phyloP scores from a whole-genome alignment of 2,329 filamentous ascomycete genomes.

The Fusarium udum region DNA sequence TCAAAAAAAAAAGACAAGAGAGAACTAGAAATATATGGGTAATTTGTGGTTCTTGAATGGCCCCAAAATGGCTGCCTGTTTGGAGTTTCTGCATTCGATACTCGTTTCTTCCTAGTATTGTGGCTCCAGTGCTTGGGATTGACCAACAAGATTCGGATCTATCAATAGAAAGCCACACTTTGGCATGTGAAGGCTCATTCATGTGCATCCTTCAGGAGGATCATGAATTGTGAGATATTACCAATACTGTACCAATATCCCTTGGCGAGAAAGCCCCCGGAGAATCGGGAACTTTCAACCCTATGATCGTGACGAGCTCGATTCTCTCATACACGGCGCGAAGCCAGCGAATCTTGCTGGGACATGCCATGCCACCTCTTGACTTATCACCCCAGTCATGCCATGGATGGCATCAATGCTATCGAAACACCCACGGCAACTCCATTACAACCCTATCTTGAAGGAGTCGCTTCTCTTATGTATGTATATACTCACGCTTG shows the following conservation, averaged over 20 bases:
- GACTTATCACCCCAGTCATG: background rate
- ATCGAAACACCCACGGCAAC: constrained; percentile 14
- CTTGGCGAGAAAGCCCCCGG: background rate
- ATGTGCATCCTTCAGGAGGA: background rate
- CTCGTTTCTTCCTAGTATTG: constrained; percentile 34
- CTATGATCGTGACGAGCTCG: background rate
- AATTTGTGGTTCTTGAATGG: constrained; percentile 16
- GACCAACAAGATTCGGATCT: background rate
- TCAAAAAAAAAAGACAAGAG: constrained; percentile 18
- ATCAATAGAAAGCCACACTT: constrained; percentile 13
- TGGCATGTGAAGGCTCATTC: constrained; percentile 36
- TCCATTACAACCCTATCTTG: constrained; percentile 18
- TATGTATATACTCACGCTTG: background rate
- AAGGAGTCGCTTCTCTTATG: background rate
- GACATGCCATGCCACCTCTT: background rate
- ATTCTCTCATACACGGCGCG: background rate
- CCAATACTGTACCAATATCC: background rate
- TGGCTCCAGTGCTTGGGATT: constrained; percentile 12
- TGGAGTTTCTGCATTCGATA: constrained; percentile 28
- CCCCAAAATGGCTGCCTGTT: constrained; percentile 20
- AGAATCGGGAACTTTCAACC: background rate
- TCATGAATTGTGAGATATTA: constrained; percentile 6
- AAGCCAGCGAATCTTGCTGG: background rate
- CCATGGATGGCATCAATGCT: background rate
- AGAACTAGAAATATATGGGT: constrained; percentile 12